Percentiles rank a stretch among this genome's conserved stretches.
phyloP scores from a whole-genome alignment of 441 rosid genomes.

The Pelargonium myrrhifolium region DNA sequence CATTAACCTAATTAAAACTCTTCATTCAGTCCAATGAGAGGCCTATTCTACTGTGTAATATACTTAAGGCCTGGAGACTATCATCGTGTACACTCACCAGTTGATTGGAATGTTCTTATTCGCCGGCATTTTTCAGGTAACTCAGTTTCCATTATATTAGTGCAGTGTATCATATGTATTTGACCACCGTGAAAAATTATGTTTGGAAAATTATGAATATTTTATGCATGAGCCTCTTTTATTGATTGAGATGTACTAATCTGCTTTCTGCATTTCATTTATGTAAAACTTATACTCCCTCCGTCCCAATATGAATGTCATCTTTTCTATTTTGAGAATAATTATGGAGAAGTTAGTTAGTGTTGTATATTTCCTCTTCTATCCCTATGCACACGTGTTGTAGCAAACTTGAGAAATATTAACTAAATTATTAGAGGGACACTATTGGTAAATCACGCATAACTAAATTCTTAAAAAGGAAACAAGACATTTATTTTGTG shows the following conservation, averaged over 20 bases:
- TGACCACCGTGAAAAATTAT: constrained; percentile 1
- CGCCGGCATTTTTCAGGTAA: constrained; percentile 93
- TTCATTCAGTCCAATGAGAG: constrained; percentile 66
- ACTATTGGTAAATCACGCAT: no score
- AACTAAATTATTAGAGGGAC: no score
- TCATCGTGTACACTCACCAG: constrained; percentile 91
- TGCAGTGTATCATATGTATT: background rate
- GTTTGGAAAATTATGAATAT: background rate
- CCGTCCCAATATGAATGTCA: no score
- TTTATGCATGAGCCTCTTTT: background rate
- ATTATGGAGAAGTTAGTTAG: no score
- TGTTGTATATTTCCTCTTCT: no score
- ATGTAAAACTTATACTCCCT: no score
- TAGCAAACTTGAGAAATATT: no score
- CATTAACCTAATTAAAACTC: constrained; percentile 7
- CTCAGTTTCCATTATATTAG: constrained; percentile 6
- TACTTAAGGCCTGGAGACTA: constrained; percentile 89
- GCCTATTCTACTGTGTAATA: constrained; percentile 91
- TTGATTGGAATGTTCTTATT: constrained; percentile 71
- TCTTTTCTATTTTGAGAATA: no score
- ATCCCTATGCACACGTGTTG: no score
- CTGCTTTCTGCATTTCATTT: background rate
- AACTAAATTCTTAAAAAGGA: no score
- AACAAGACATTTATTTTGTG: no score
- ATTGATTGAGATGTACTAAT: background rate